These are phyloP conservation scores for Singerocomus inundabilis DNA, from an alignment of 1,284 basidiomycete genomes.

Conservation along the genomic window DNA sequence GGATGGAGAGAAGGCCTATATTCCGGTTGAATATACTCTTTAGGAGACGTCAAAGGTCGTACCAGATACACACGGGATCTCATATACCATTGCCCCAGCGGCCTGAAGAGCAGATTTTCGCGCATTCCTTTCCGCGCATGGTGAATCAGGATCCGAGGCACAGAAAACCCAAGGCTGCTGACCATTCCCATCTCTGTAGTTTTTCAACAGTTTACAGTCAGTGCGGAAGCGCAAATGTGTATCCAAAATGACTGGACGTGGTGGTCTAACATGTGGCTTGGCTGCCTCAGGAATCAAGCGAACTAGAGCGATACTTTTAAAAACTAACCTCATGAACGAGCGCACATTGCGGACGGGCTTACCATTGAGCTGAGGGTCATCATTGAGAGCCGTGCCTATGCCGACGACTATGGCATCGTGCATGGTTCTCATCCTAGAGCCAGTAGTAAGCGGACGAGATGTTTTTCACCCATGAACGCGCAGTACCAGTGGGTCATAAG, in stretches of 20 bases:
- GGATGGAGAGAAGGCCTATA: slow-evolving; percentile 48
- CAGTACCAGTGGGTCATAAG: slow-evolving; percentile 91
- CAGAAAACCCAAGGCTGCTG: slow-evolving; percentile 77
- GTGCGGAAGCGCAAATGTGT: slow-evolving; percentile 64
- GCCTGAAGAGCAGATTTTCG: slow-evolving; percentile 45
- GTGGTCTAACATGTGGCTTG: slow-evolving; percentile 47
- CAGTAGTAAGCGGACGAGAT: slow-evolving; percentile 4
- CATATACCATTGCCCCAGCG: slow-evolving; percentile 56
- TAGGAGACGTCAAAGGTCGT: slow-evolving; percentile 8
- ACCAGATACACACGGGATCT: slow-evolving; percentile 38
- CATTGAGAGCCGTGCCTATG: slow-evolving; percentile 86
- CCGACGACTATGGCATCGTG: slow-evolving; percentile 94
- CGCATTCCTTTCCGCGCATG: slow-evolving; percentile 36
- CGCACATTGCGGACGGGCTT: slow-evolving; percentile 26
- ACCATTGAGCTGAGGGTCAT: slow-evolving; percentile 94
- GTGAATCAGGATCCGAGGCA: slow-evolving; percentile 22
- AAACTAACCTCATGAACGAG: background rate
- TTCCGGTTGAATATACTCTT: slow-evolving; percentile 4
- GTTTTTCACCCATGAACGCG: background rate
- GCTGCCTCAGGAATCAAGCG: slow-evolving; percentile 42
- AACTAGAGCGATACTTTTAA: slow-evolving; percentile 38
- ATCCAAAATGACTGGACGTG: slow-evolving; percentile 87
- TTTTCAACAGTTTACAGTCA: slow-evolving; percentile 72
- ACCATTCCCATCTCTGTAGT: slow-evolving; percentile 60
- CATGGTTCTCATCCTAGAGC: slow-evolving; percentile 74